Base-by-base conservation (phyloP, 345 rosid genomes). In the Corymbia maculata region DNA sequence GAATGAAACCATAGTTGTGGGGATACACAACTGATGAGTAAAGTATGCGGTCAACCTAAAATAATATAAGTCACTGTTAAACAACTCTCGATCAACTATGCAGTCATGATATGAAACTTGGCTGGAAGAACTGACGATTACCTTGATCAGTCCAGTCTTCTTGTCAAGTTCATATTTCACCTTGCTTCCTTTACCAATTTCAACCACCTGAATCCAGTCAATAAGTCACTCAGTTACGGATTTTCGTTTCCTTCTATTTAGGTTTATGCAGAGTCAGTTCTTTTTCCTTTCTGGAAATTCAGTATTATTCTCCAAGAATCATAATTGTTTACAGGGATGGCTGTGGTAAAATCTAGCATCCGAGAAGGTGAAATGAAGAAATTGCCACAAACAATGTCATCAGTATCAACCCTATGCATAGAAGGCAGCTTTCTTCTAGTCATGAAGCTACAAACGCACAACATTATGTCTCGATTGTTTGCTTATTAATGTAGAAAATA, bases 141-240 rank as follows among this genome's bases (percentile, higher is more conserved):
- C 99, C 99, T 95, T 98, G 87, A 97, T 98, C 86, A 98, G 92
- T 91, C 99, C 99, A 13, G 99, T 96, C 86, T 94, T 95, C 93
- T 98, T 98, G 95, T 98, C 99, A 51, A 98, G 96, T 90, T 98
- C 99, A 90, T 98, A 98, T 90, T 98, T 98, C 92, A 98, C 99
- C 94, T 98, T 98, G 92, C 99, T 94, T 70, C 99, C 99, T 87
- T 95, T 98, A 24, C 96, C 92, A 70, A 98, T 98, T 95, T 98
- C 99, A 93, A 98, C 88, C 88, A 98, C 99, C 99, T 98, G 93
- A 36, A 30, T 19, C 45, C 68, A 53, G 87, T 85, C 50, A 80
- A 5, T 19, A 51, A 30, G 85, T 36, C 86, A 86, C 45, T 9
- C 49, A 19, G 52, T 30, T 44, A 64, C 36, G 26, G 28, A 36